phyloP scores from a whole-genome alignment of 1,284 basidiomycete species.

The Sporisorium iseilematis-ciliati region DNA sequence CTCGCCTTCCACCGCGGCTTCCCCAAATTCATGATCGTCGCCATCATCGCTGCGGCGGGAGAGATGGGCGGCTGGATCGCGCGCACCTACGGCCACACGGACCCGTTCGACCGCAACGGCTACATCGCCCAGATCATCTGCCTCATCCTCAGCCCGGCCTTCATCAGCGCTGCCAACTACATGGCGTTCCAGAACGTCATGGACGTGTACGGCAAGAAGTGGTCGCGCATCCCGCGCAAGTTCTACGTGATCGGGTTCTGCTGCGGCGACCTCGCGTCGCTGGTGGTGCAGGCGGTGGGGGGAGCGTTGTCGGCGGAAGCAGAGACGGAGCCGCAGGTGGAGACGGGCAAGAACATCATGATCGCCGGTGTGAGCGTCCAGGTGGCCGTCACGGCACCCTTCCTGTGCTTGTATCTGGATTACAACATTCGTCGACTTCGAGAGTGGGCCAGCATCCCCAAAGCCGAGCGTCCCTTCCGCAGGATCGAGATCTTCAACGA shows the following conservation, averaged over 20 bases:
- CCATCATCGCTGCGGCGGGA: constrained; percentile 34
- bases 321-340: constrained; percentile 10
- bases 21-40: constrained; percentile 43
- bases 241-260: constrained; percentile 47
- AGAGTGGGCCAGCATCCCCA: constrained; percentile 30
- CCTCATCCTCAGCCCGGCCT: constrained; percentile 50
- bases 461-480: constrained; percentile 16
- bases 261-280: constrained; percentile 40
- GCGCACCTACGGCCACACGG: constrained; percentile 21
- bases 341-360: constrained; percentile 37
- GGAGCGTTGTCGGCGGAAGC: constrained; percentile 43
- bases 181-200: constrained; percentile 44
- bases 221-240: constrained; percentile 47
- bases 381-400: constrained; percentile 45
- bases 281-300: constrained; percentile 46
- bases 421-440: constrained; percentile 45
- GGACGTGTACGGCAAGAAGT: constrained; percentile 47
- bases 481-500: constrained; percentile 36
- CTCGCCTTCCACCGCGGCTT: constrained; percentile 29
- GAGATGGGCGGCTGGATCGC: constrained; percentile 47
- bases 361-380: constrained; percentile 50
- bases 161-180: constrained; percentile 54
- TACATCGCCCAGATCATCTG: constrained; percentile 54
- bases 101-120: constrained; percentile 43
- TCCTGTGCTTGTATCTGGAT: constrained; percentile 41